Conservation (phyloP, 257 asterid genomes). For the Nicotiana tomentosiformis region DNA sequence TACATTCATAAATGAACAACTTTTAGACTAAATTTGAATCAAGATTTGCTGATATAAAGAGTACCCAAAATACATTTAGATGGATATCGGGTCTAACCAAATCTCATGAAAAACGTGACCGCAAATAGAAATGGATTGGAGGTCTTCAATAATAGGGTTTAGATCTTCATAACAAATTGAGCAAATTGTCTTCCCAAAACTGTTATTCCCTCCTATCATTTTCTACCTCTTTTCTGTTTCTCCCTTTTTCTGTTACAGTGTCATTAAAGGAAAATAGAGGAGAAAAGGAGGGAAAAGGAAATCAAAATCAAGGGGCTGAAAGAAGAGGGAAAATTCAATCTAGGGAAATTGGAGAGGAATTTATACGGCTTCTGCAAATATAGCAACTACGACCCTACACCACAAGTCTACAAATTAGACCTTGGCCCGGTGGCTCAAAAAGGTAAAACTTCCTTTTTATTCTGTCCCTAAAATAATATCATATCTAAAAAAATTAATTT, state of each 20-base stretch:
- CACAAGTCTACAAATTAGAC: no score
- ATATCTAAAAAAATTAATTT: no score
- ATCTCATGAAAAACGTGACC: slow-evolving; percentile 99
- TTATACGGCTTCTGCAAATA: not conserved
- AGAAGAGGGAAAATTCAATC: not conserved
- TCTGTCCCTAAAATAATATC: no score
- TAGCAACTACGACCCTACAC: not conserved
- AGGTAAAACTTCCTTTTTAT: no score
- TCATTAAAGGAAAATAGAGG: not conserved
- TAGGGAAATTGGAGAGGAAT: not conserved
- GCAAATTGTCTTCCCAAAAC: slow-evolving; percentile 4
- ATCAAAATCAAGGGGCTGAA: not conserved
- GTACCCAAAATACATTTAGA: not conserved
- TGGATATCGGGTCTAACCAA: slow-evolving; percentile 41
- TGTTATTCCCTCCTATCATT: not conserved
- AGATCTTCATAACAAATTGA: slow-evolving; percentile 95
- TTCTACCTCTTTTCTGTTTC: not conserved
- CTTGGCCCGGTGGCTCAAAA: no score
- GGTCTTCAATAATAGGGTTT: slow-evolving; percentile 79
- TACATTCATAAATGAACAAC: not conserved
- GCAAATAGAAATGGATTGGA: slow-evolving; percentile 76
- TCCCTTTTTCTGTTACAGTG: not conserved
- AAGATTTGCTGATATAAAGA: not conserved
- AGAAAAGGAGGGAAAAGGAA: not conserved
- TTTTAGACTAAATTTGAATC: not conserved